Percentiles rank a stretch among this genome's conserved stretches.
Evolutionary conservation across 176 grass and related monocot genomes (phyloP).

Genomic region (Ampelocalamus luodianensis): DNA sequence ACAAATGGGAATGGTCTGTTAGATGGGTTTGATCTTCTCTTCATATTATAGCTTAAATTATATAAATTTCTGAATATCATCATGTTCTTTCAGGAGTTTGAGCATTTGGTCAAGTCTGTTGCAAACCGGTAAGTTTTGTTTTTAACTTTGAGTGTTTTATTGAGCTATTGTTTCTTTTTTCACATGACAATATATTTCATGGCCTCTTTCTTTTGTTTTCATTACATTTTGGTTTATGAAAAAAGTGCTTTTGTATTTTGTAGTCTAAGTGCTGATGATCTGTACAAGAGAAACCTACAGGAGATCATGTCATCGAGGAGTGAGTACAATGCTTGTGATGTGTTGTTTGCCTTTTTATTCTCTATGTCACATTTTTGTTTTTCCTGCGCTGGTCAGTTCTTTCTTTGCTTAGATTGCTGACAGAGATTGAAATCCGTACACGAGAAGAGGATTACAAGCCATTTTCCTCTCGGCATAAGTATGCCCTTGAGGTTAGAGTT

Average conservation of each 20-base stretch:
- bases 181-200: neutral
- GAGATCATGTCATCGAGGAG: constrained; percentile 22
- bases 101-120: constrained; percentile 25
- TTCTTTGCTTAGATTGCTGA: constrained; percentile 42
- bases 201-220: neutral
- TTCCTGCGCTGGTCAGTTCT: constrained; percentile 16
- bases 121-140: constrained; percentile 25
- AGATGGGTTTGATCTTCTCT: neutral
- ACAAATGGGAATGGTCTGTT: neutral
- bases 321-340: constrained; percentile 27
- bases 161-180: neutral
- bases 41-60: neutral
- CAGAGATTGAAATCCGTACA: constrained; percentile 37
- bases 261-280: constrained; percentile 23
- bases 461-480: neutral
- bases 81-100: constrained; percentile 42
- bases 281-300: constrained; percentile 24
- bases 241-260: neutral
- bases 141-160: neutral
- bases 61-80: constrained; percentile 1
- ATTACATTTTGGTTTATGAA: neutral
- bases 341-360: constrained; percentile 30
- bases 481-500: neutral
- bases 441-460: neutral
- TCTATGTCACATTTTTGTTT: constrained; percentile 15